Base-by-base conservation (phyloP, 2,329 filamentous ascomycete genomes). In the Tolypocladium tropicale region DNA sequence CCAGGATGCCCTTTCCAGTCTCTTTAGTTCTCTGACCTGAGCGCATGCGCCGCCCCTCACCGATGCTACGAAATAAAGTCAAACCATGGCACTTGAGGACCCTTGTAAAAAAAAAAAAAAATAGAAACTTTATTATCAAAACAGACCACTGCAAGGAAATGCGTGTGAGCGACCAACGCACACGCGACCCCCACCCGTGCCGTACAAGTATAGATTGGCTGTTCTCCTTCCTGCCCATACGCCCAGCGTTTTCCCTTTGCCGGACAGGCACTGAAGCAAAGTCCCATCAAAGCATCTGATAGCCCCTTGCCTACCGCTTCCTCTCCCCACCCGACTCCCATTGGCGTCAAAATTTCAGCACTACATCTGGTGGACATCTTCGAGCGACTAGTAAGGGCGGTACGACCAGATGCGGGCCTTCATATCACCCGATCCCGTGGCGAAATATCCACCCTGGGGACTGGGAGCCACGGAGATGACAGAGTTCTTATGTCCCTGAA, bases 401-500 rank as follows among this genome's bases (percentile, higher is more conserved):
- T 89, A 96, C 65, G 88, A 91, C 94, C 94, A 99, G 75, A 99
- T 97, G 67, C 94, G 86, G 55, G 94, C 94, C 70, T 93, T 88
- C 90, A 95, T 95, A 70, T 99, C 94, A 65, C 94, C 94, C 63
- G 92, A 96, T 59, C 94, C 94, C 6, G 94, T 99, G 43, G 94
- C 94, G 69, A 99, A 99, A 68, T 90, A 86, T 61, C 85, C 84
- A 57, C 91, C 92, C 37, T 83, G 85, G 18, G 94, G 94, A 72
- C 91, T 95, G 25, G 94, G 94, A 1, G 94, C 93, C 54, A 99
- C 94, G 3, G 92, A 96, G 66, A 97, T 97, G 64, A 99, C 94
- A 12, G 90, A 96, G 74, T 97, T 97, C 80, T 97, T 97, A 72
- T 99, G 94, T 30, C 94, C 94, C 73, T 97, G 94, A 59, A 99